Evolutionary conservation across 2,329 filamentous ascomycete genomes (phyloP).

Genomic region (Penicillium sp.): DNA sequence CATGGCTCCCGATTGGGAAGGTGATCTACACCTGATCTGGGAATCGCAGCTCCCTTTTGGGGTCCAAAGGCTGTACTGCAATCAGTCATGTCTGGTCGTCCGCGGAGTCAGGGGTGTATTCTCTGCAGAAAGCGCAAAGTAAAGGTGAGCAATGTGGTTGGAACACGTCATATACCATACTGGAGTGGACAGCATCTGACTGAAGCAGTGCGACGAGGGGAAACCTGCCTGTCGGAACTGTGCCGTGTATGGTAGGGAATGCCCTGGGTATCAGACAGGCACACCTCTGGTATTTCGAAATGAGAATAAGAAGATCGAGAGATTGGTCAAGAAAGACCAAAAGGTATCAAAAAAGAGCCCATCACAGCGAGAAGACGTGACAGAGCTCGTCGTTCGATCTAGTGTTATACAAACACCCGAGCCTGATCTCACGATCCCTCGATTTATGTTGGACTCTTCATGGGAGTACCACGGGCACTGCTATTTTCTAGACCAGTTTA

Average conservation of each 20-base stretch:
- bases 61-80: not conserved
- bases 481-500: slow-evolving; percentile 6
- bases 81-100: not conserved
- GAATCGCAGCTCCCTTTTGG: not conserved
- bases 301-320: not conserved
- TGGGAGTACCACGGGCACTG: slow-evolving; percentile 5
- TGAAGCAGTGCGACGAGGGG: not conserved
- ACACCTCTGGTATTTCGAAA: not conserved
- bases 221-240: slow-evolving; percentile 4
- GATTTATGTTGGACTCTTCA: slow-evolving; percentile 1
- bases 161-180: not conserved
- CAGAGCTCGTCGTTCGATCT: not conserved
- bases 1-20: not conserved
- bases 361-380: not conserved
- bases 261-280: not conserved
- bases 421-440: not conserved
- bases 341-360: not conserved
- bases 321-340: not conserved
- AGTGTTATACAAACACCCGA: not conserved
- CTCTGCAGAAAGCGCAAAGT: slow-evolving; percentile 7
- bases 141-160: not conserved
- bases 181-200: not conserved
- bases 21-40: not conserved
- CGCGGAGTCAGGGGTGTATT: slow-evolving; percentile 1
- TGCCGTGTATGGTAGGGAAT: not conserved